phyloP scores from a whole-genome alignment of 345 rosid species.

The Alliaria petiolata region DNA sequence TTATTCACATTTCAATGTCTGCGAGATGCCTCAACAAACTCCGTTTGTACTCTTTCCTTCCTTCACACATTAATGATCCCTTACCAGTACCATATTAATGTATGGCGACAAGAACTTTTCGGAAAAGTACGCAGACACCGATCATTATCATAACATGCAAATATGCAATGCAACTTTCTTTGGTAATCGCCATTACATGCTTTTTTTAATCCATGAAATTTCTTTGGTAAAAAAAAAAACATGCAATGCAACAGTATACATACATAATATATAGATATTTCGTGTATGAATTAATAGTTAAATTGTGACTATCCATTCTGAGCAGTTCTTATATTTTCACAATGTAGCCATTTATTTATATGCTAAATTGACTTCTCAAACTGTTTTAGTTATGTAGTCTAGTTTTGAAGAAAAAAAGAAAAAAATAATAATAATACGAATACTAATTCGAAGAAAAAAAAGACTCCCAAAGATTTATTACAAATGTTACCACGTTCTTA shows the following conservation, averaged over 20 bases:
- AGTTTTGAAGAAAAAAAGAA: not conserved
- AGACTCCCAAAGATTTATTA: not conserved
- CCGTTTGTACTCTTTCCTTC: not conserved
- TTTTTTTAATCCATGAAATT: no score
- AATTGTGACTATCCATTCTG: not conserved
- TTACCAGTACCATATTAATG: slow-evolving; percentile 10
- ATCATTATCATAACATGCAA: not conserved
- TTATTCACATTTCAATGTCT: slow-evolving; percentile 8
- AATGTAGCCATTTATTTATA: not conserved
- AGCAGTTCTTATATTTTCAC: not conserved
- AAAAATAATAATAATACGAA: not conserved
- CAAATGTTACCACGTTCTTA: not conserved
- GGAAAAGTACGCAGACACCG: not conserved
- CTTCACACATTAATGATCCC: not conserved
- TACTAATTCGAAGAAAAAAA: not conserved
- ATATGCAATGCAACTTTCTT: not conserved
- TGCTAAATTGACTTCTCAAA: not conserved
- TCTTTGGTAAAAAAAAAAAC: no score
- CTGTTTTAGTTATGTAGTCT: not conserved
- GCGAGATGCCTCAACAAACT: slow-evolving; percentile 3
- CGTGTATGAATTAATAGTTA: not conserved
- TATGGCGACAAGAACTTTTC: slow-evolving; percentile 1
- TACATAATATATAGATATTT: not conserved
- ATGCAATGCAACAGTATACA: not conserved
- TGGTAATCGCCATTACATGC: no score